Evolutionary conservation across 2,329 filamentous ascomycete genomes (phyloP), one percentile per base, ranked within the genome.

Genomic region (Aspergillus glaucus): DNA sequence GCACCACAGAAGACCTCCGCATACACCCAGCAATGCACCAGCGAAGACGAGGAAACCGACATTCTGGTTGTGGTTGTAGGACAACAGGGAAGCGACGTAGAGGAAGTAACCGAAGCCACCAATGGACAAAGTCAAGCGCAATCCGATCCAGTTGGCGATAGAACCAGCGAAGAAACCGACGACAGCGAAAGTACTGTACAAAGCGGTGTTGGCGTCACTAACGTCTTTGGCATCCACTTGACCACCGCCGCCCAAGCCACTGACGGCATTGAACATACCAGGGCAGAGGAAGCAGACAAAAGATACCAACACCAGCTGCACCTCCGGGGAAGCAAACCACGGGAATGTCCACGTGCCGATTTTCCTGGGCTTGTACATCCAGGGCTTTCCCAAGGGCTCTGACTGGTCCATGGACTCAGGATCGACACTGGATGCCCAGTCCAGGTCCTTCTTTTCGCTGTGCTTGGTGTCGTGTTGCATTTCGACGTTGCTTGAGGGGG

Each of bases 281-380:
- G 84, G 84, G 63, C 84, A 87, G 52, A 87, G 65, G 74, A 87
- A 86, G 64, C 83, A 86, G 44, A 86, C 82, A 51, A 86, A 75
- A 19, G 82, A 77, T 48, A 90, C 85, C 75, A 90, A 79, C 53
- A 86, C 60, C 32, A 91, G 76, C 70, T 91, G 87, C 43, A 82
- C 69, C 61, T 82, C 80, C 10, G 87, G 87, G 49, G 86, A 88
- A 19, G 87, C 87, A 65, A 86, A 90, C 77, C 82, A 88, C 3
- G 76, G 75, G 6, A 85, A 51, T 55, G 77, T 76, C 50, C 70
- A 69, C 44, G 73, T 71, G 15, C 78, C 76, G 49, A 88, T 50
- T 49, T 73, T 77, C 60, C 81, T 62, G 44, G 76, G 73, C 61
- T 79, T 82, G 75, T 90, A 88, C 71, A 82, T 84, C 85, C 85